Conservation (phyloP, 306 rosid genomes). For the Rosa lucieae region DNA sequence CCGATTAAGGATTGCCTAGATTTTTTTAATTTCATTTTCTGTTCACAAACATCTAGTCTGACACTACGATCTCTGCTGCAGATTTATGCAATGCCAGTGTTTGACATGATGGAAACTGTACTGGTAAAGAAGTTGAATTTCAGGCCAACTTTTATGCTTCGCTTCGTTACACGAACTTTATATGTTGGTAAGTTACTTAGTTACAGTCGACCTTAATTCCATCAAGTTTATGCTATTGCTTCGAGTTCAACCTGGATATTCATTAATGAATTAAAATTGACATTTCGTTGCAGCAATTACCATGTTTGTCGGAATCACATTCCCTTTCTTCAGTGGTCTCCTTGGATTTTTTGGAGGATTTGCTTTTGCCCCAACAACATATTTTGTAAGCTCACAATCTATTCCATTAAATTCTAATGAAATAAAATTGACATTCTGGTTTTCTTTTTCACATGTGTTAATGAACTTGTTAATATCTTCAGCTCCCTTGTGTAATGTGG, state of each 20-base stretch:
- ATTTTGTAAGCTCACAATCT: constrained; percentile 53
- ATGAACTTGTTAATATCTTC: constrained; percentile 21
- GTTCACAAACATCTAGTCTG: neutral
- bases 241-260: neutral
- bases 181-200: constrained; percentile 64
- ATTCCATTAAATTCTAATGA: neutral
- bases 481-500: constrained; percentile 95
- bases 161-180: constrained; percentile 55
- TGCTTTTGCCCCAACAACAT: constrained; percentile 88
- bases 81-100: constrained; percentile 93
- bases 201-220: neutral
- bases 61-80: constrained; percentile 13
- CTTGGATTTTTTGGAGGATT: constrained; percentile 84
- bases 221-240: neutral
- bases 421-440: neutral
- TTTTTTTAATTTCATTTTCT: neutral
- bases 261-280: neutral
- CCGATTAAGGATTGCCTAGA: neutral
- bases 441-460: neutral
- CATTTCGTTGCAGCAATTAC: constrained; percentile 54
- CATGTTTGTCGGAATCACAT: constrained; percentile 68
- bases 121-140: constrained; percentile 69
- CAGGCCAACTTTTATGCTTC: constrained; percentile 49
- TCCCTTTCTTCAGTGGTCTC: constrained; percentile 78
- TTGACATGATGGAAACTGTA: constrained; percentile 86